A percentile compares a stretch with the other conserved stretches of the same genome.
Evolutionary conservation across 306 rosid genomes (phyloP).

Genomic region (Vigna angularis): DNA sequence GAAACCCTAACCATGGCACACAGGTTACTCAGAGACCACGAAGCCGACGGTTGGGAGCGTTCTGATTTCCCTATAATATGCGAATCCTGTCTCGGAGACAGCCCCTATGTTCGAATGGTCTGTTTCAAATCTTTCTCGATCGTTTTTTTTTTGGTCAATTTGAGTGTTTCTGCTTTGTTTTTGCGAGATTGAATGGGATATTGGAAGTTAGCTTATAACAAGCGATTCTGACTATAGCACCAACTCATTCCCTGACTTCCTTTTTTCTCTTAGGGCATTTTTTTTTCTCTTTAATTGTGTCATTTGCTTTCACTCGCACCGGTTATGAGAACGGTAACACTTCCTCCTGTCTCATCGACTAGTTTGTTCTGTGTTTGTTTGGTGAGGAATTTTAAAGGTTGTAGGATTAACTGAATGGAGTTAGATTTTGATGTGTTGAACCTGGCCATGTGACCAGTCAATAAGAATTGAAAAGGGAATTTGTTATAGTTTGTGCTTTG

Average conservation of each 20-base stretch:
- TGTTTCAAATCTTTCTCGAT: not conserved
- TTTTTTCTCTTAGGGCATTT: too few species aligned
- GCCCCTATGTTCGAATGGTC: conserved; percentile 69
- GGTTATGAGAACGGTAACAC: too few species aligned
- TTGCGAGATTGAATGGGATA: not conserved
- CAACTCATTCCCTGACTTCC: too few species aligned
- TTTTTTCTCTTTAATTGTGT: too few species aligned
- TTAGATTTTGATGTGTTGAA: not conserved
- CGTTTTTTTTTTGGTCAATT: not conserved
- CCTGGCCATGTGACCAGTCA: not conserved
- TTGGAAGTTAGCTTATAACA: not conserved
- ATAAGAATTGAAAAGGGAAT: not conserved
- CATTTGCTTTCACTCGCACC: too few species aligned
- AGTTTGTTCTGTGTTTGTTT: not conserved
- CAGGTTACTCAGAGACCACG: conserved; percentile 60
- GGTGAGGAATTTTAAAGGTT: not conserved
- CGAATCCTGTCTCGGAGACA: conserved; percentile 67
- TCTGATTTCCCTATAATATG: conserved; percentile 71
- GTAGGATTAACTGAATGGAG: not conserved
- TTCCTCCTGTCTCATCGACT: too few species aligned
- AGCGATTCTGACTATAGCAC: too few species aligned
- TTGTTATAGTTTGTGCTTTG: not conserved
- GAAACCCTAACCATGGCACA: conserved; percentile 53
- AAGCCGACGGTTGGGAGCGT: conserved; percentile 73
- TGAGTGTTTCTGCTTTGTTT: not conserved